Evolutionary conservation across 2,329 filamentous ascomycete species (phyloP).

Genomic region (Arthrinium phaeospermum): DNA sequence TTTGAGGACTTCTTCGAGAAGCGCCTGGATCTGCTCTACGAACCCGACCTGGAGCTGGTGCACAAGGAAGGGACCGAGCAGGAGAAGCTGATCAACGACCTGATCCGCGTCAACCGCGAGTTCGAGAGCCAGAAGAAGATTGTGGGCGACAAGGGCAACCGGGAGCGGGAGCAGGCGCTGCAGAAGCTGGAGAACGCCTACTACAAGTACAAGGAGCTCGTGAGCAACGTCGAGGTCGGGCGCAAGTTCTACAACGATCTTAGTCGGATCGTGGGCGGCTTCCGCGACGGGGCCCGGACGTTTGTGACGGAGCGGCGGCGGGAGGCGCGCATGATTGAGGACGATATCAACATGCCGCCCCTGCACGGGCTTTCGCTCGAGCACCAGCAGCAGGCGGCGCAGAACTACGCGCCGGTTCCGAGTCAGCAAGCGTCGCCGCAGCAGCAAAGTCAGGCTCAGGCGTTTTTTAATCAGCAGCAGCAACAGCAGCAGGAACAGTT

Average conservation of each 20-base stretch:
- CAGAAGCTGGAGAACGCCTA: slow-evolving; percentile 91
- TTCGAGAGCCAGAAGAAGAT: slow-evolving; percentile 76
- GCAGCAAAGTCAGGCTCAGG: slow-evolving; percentile 26
- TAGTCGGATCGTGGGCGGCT: slow-evolving; percentile 80
- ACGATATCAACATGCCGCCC: slow-evolving; percentile 41
- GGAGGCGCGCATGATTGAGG: slow-evolving; percentile 73
- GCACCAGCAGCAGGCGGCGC: slow-evolving; percentile 18
- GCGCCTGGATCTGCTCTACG: slow-evolving; percentile 77
- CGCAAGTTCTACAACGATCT: slow-evolving; percentile 98
- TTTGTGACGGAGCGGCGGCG: slow-evolving; percentile 83
- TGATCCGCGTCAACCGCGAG: slow-evolving; percentile 77
- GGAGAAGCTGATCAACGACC: slow-evolving; percentile 68
- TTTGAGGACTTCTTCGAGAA: slow-evolving; percentile 92
- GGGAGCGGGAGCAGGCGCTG: slow-evolving; percentile 82
- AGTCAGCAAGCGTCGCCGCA: slow-evolving; percentile 20
- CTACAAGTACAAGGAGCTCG: slow-evolving; percentile 94
- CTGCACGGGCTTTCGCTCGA: slow-evolving; percentile 35
- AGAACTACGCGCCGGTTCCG: slow-evolving; percentile 10
- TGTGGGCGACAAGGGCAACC: slow-evolving; percentile 65
- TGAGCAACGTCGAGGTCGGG: slow-evolving; percentile 88
- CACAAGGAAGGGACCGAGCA: slow-evolving; percentile 78
- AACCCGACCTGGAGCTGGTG: slow-evolving; percentile 75
- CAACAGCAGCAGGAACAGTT: slow-evolving; percentile 29
- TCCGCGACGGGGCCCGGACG: slow-evolving; percentile 75
- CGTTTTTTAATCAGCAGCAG: slow-evolving; percentile 29